A percentile compares a stretch with the other conserved stretches of the same genome.
These are phyloP conservation scores for Fusarium lateritium DNA, from an alignment of 2,329 filamentous ascomycete species.

Conservation along the genomic window DNA sequence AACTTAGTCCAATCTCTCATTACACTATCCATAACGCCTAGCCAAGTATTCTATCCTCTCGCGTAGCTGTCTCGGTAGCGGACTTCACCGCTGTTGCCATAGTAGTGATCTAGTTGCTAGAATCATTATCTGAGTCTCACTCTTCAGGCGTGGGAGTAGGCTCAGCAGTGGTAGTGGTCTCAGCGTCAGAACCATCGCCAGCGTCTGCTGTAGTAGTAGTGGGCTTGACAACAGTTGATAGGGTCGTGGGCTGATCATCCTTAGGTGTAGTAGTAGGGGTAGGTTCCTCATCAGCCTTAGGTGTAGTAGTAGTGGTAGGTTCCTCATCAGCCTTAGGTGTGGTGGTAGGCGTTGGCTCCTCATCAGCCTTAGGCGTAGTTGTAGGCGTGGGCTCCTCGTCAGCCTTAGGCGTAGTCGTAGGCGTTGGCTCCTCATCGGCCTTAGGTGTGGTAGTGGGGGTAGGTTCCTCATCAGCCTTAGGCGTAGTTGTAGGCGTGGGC, in stretches of 20 bases:
- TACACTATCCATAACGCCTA: no score
- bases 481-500: not conserved
- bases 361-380: not conserved
- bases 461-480: not conserved
- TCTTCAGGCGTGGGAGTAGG: no score
- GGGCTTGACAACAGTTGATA: not conserved
- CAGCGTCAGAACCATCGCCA: no score
- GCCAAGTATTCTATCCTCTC: no score
- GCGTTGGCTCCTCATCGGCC: not conserved
- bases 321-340: not conserved
- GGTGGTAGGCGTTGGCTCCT: not conserved
- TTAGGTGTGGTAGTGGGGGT: not conserved
- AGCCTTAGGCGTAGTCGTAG: slow-evolving; percentile 2
- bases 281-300: not conserved
- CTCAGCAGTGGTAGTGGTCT: no score
- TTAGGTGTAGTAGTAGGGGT: not conserved
- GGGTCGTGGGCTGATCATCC: not conserved
- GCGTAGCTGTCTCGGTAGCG: no score
- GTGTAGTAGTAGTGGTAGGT: not conserved
- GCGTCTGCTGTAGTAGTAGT: not conserved
- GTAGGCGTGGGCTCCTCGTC: not conserved
- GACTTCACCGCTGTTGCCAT: no score
- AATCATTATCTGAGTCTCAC: no score
- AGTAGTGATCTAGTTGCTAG: no score
- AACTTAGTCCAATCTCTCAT: no score